These are phyloP conservation scores for Citrullus mucosospermus DNA, from an alignment of 306 rosid genomes.

Conservation along the genomic window DNA sequence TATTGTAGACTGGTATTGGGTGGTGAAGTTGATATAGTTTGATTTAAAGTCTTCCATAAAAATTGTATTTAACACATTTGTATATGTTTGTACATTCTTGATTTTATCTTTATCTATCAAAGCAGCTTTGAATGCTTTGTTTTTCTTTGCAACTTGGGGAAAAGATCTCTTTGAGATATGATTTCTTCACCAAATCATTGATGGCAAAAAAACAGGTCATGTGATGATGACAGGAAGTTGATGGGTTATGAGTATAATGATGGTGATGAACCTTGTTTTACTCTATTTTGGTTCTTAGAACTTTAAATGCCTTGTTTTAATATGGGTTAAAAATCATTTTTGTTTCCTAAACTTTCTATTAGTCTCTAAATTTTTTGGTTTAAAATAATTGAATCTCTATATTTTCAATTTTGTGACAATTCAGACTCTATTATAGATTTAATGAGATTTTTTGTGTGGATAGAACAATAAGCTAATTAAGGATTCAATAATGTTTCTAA, in stretches of 20 bases:
- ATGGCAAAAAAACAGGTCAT: neutral
- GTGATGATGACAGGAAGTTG: neutral
- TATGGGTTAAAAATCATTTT: too few relatives aligned
- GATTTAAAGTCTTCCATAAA: slow-evolving; percentile 19
- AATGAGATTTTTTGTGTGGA: too few relatives aligned
- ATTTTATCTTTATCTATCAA: slow-evolving; percentile 14
- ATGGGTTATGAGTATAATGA: neutral
- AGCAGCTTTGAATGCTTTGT: slow-evolving; percentile 22
- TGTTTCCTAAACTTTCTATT: too few relatives aligned
- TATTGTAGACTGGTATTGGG: slow-evolving; percentile 33
- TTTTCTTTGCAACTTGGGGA: neutral
- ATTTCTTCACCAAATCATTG: neutral
- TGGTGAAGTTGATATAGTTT: slow-evolving; percentile 43
- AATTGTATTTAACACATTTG: slow-evolving; percentile 54
- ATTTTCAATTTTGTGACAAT: too few relatives aligned
- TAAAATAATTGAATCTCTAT: too few relatives aligned
- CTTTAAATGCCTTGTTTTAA: too few relatives aligned
- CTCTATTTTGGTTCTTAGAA: neutral
- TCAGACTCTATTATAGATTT: too few relatives aligned
- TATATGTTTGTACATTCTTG: slow-evolving; percentile 71
- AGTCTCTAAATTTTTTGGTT: too few relatives aligned
- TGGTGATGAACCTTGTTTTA: neutral
- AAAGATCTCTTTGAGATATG: neutral
- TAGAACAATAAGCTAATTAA: too few relatives aligned
- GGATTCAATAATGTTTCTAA: too few relatives aligned